Conservation (phyloP, 208 protist genomes). For the Porcisia hertigi region DNA sequence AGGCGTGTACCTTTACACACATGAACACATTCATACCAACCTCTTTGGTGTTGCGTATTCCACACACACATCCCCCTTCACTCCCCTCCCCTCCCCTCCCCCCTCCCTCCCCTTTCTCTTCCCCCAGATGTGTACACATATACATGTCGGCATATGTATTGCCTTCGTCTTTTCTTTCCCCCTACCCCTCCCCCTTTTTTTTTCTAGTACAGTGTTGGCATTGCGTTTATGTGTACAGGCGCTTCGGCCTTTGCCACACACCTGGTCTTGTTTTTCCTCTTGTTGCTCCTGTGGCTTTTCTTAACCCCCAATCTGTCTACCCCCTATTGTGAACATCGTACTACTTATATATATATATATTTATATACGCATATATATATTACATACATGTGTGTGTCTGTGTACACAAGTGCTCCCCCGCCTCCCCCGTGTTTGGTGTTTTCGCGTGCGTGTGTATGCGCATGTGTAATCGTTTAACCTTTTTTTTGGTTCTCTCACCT, state of each 20-base stretch:
- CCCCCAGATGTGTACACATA: no score
- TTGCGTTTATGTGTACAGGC: not conserved
- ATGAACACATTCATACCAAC: no score
- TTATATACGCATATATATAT: constrained; percentile 8
- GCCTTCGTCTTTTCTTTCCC: no score
- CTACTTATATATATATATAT: constrained; percentile 5
- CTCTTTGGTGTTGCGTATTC: no score
- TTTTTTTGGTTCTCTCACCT: constrained; percentile 2
- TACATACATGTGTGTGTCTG: not conserved
- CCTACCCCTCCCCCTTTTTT: not conserved
- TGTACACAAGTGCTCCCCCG: not conserved
- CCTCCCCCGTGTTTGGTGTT: not conserved
- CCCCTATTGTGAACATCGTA: not conserved
- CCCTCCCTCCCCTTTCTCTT: no score
- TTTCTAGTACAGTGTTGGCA: not conserved
- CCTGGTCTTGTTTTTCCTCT: not conserved
- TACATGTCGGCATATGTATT: no score
- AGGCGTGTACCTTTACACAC: not conserved
- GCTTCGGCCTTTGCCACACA: not conserved
- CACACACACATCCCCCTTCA: no score
- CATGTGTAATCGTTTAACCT: not conserved
- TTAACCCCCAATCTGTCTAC: not conserved
- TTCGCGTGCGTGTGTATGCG: no score
- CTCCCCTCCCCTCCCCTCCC: no score
- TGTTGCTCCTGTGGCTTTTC: not conserved